Evolutionary conservation across 768 basidiomycete genomes (phyloP), one percentile per base, ranked within the genome.

Genomic region (Naganishia antarctica): DNA sequence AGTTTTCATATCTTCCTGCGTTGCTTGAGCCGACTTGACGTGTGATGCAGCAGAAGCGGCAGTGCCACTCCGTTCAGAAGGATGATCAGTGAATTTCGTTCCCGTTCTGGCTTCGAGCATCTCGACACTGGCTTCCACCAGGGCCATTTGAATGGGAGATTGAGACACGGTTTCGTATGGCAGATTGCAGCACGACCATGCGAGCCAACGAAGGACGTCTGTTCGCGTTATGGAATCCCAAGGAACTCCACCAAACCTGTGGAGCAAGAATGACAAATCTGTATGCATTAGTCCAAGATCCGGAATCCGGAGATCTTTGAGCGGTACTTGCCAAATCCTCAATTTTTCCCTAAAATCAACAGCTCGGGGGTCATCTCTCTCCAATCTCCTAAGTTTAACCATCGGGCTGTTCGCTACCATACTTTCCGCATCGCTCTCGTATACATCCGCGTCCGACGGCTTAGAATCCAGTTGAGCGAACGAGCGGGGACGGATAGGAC

Each of bases 161-260:
- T 75, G 60, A 12, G 84, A 81, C 4, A 78, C 72, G 6, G 82
- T 71, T 16, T 86, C 85, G 32, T 88, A 79, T 41, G 84, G 80
- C 4, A 82, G 80, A 71, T 87, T 87, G 76, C 86, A 92, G 71
- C 88, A 85, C 25, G 84, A 82, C 90, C 91, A 93, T 63, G 89
- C 85, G 31, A 94, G 79, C 88, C 90, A 93, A 65, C 83, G 80
- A 44, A 81, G 81, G 62, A 90, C 78, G 73, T 90, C 84, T 41
- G 82, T 79, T 18, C 80, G 81, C 46, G 81, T 84, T 63, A 94
- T 82, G 13, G 82, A 80, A 0, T 86, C 86, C 87, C 88, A 94
- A 0, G 85, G 84, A 16, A 81, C 84, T 69, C 84, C 85, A 62
- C 82, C 79, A 74, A 93, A 93, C 90, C 90, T 88, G 48, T 28